These are phyloP conservation scores for Chlorencoelia australis DNA, from an alignment of 2,329 filamentous ascomycete species.

Conservation along the genomic window DNA sequence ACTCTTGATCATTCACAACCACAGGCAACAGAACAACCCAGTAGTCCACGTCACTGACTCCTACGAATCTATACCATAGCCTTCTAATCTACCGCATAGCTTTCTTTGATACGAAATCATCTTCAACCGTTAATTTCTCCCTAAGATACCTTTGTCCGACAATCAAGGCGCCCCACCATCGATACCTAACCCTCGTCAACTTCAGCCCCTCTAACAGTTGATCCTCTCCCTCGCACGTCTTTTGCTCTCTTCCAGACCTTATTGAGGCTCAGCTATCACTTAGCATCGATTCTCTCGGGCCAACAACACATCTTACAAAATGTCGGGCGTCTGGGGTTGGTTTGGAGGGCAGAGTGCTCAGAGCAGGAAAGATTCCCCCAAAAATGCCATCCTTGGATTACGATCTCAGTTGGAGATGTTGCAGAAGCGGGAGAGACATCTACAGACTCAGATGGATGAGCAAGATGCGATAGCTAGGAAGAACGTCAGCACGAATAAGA, in stretches of 20 bases:
- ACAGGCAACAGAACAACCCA: no score
- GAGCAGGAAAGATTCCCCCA: slow-evolving; percentile 86
- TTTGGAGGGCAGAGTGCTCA: slow-evolving; percentile 76
- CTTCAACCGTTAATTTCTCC: no score
- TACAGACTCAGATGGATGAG: slow-evolving; percentile 87
- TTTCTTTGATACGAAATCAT: no score
- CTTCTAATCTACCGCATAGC: no score
- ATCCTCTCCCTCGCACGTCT: no score
- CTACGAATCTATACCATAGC: no score
- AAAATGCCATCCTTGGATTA: slow-evolving; percentile 88
- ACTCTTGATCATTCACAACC: no score
- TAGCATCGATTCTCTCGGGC: slow-evolving; percentile 7
- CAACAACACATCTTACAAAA: slow-evolving; percentile 28
- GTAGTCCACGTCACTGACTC: no score
- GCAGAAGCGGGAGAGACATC: slow-evolving; percentile 87
- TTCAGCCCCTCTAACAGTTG: slow-evolving; percentile 2
- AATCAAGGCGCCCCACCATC: slow-evolving; percentile 19
- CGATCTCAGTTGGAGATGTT: slow-evolving; percentile 92
- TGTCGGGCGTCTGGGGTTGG: slow-evolving; percentile 74
- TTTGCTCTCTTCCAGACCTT: slow-evolving; percentile 1
- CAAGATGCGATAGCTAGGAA: slow-evolving; percentile 84
- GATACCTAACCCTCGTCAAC: slow-evolving; percentile 3
- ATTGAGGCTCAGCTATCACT: slow-evolving; percentile 8
- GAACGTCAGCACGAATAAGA: slow-evolving; percentile 82
- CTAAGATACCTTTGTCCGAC: slow-evolving; percentile 10